Evolutionary conservation across 768 basidiomycete genomes (phyloP).

Genomic region (Dictyophora rubrovolvata): DNA sequence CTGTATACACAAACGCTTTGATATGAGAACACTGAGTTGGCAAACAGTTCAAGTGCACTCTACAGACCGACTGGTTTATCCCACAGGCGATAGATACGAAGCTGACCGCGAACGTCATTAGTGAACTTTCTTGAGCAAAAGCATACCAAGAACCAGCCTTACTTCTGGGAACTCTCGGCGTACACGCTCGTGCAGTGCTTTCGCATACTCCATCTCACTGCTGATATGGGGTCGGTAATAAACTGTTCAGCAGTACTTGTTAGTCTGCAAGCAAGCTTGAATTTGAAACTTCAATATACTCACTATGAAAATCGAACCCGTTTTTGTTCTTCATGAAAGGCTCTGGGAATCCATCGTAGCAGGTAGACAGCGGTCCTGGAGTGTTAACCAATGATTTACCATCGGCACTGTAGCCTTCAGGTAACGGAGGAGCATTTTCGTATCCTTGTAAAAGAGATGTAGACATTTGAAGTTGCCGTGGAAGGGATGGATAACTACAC

Average conservation of each 20-base stretch:
- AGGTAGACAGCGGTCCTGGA: conserved; percentile 34
- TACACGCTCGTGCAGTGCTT: conserved; percentile 47
- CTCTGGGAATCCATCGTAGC: conserved; percentile 44
- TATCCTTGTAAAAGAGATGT: conserved; percentile 27
- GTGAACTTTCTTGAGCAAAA: not conserved
- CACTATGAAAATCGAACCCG: conserved; percentile 68
- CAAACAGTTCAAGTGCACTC: not conserved
- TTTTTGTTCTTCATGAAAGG: conserved; percentile 45
- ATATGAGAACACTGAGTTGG: not conserved
- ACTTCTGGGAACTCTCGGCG: conserved; percentile 63
- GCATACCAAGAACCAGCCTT: conserved; percentile 5
- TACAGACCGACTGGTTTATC: conserved; percentile 49
- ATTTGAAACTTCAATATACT: conserved; percentile 14
- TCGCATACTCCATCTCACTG: conserved; percentile 37
- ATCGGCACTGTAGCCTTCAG: conserved; percentile 37
- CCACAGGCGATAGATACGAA: conserved; percentile 53
- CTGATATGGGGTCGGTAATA: conserved; percentile 47
- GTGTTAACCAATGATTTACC: conserved; percentile 47
- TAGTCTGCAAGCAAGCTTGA: not conserved
- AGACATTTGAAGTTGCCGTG: not conserved
- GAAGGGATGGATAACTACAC: not conserved
- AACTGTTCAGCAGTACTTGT: conserved; percentile 27
- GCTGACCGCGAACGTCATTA: conserved; percentile 23
- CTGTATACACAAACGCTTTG: conserved; percentile 19
- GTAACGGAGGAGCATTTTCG: conserved; percentile 32